These are phyloP conservation scores for Esteya vermicola DNA, from an alignment of 2,329 filamentous ascomycete species.

Conservation along the genomic window DNA sequence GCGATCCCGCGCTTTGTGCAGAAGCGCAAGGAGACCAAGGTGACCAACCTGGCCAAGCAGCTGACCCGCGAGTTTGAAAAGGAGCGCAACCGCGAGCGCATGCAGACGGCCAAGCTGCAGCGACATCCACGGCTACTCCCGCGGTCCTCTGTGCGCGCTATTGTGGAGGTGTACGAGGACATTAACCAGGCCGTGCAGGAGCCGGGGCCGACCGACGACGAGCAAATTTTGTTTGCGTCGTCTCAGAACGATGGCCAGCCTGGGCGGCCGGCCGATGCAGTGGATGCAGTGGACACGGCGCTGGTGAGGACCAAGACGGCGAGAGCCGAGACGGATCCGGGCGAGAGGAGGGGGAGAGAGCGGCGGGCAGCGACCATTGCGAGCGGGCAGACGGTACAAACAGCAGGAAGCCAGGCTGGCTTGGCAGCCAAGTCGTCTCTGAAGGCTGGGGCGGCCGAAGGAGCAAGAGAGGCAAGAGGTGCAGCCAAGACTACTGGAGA, in stretches of 20 bases:
- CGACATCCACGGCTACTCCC: constrained; percentile 61
- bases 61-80: constrained; percentile 93
- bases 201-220: constrained; percentile 51
- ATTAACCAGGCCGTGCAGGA: constrained; percentile 88
- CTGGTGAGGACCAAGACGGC: too few relatives aligned
- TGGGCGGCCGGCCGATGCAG: not conserved
- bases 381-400: not conserved
- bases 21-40: constrained; percentile 59
- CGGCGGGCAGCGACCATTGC: too few relatives aligned
- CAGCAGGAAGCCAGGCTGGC: too few relatives aligned
- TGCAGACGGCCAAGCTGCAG: constrained; percentile 60
- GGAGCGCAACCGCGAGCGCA: constrained; percentile 74
- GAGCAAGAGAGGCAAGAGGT: too few relatives aligned
- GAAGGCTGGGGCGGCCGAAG: too few relatives aligned
- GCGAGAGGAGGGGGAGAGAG: not conserved
- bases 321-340: too few relatives aligned
- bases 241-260: constrained; percentile 16
- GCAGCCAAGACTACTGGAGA: too few relatives aligned
- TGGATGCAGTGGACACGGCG: too few relatives aligned
- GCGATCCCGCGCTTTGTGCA: constrained; percentile 80
- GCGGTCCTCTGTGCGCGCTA: constrained; percentile 82
- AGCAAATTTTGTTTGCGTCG: constrained; percentile 25
- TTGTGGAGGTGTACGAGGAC: constrained; percentile 90
- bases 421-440: too few relatives aligned
- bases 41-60: constrained; percentile 87